phyloP scores from a whole-genome alignment of 305 asterid species.

The Fraxinus sp. region DNA sequence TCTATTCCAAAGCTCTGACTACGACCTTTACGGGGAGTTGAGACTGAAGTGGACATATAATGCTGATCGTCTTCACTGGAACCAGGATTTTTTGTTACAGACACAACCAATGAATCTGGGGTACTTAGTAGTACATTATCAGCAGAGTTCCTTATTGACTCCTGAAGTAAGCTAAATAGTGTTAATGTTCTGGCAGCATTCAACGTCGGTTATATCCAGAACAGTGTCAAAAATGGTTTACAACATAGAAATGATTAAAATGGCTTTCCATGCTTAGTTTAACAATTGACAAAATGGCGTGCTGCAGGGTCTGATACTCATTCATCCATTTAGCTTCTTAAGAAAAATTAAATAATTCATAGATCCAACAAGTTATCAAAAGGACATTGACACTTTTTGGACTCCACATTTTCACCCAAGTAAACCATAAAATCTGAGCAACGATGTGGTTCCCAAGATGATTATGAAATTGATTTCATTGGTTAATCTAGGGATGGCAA shows the following conservation, averaged over 20 bases:
- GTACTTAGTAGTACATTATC: slow-evolving; percentile 73
- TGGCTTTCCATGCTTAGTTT: slow-evolving; percentile 12
- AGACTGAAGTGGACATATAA: slow-evolving; percentile 43
- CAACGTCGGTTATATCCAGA: slow-evolving; percentile 7
- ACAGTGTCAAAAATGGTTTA: background rate
- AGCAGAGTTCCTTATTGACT: slow-evolving; percentile 88
- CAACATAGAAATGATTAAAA: slow-evolving; percentile 9
- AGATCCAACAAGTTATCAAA: background rate
- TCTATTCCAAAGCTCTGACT: slow-evolving; percentile 69
- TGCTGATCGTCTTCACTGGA: slow-evolving; percentile 51
- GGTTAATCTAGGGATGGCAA: background rate
- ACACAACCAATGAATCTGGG: slow-evolving; percentile 79
- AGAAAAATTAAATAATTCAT: background rate
- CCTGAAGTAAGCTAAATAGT: slow-evolving; percentile 49
- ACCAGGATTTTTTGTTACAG: slow-evolving; percentile 50
- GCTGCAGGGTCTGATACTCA: background rate
- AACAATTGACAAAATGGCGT: background rate
- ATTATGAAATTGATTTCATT: background rate
- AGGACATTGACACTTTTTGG: background rate
- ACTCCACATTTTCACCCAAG: background rate
- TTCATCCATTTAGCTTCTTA: background rate
- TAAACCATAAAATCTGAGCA: background rate
- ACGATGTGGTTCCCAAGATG: background rate
- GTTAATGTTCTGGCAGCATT: slow-evolving; percentile 24
- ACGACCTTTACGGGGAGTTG: slow-evolving; percentile 70